Evolutionary conservation across 164 flowering plant genomes (phyloP), one percentile per base, ranked within the genome.

Genomic region (Annona squamosa): DNA sequence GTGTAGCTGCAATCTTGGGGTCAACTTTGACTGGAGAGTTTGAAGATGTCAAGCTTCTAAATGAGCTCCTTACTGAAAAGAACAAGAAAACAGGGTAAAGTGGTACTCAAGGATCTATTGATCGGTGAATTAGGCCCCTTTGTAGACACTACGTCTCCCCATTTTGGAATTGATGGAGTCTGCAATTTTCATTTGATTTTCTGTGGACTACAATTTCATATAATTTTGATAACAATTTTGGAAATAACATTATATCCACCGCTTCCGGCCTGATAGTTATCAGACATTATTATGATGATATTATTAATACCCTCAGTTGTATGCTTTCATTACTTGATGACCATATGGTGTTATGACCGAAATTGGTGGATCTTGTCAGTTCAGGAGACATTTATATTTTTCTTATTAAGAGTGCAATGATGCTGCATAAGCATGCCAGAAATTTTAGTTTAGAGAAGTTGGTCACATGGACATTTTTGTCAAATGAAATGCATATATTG

Each of bases 1-100:
- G 91, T 72, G 94, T 88, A 47, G 94, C 91, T 5, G 90, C 94
- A 42, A 90, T 88, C 70, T 63, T 90, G 19, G 94, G 94, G 1
- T 90, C 94, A 4, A 90, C 94, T 2, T 78, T 90, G 3, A 90
- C 80, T 1, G 92, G 94, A 1, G 94, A 90, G 69, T 88, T 87
- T 67, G 94, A 90, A 78, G 89, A 90, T 72, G 92, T 88, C 64
- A 85, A 83, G 77, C 84, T 75, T 48, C 78, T 90, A 5, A 87
- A 90, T 47, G 84, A 88, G 0, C 90, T 90, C 3, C 87, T 90
- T 26, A 52, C 77, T 0, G 12, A 84, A 69, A 90, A 88, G 85
- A 90, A 88, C 61, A 76, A 80, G 68, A 80, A 87, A 72, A 86
- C 88, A 18, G 94, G 94, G 19, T 75, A 68, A 19, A 7, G 5